Percentiles rank a stretch among this genome's conserved stretches.
phyloP scores from a whole-genome alignment of 805 yeast genomes.

The Wickerhamomyces bovis region DNA sequence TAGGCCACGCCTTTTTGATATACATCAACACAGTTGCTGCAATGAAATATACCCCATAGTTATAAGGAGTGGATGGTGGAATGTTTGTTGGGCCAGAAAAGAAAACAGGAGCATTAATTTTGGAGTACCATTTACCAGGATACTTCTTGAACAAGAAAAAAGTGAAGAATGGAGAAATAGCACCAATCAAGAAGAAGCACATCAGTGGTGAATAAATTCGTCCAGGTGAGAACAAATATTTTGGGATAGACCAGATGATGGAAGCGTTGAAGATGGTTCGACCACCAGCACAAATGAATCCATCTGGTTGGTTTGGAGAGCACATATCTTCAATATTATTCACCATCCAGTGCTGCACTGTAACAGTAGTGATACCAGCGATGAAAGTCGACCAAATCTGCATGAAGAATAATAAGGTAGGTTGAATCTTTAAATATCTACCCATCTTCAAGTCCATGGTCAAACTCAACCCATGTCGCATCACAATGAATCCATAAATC shows the following conservation, averaged over 20 bases:
- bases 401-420: conserved; percentile 43
- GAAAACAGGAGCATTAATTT: conserved; percentile 57
- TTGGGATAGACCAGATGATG: conserved; percentile 46
- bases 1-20: conserved; percentile 39
- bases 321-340: conserved; percentile 33
- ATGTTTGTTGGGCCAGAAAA: conserved; percentile 51
- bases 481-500: conserved; percentile 46
- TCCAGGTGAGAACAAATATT: conserved; percentile 40
- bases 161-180: conserved; percentile 30
- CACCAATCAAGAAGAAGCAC: conserved; percentile 55
- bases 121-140: conserved; percentile 27
- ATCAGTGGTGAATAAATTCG: conserved; percentile 48
- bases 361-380: conserved; percentile 31
- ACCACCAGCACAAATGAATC: conserved; percentile 37
- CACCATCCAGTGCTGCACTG: conserved; percentile 36
- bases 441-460: conserved; percentile 48
- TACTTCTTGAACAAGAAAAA: conserved; percentile 24
- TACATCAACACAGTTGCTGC: conserved; percentile 39
- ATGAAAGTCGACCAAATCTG: conserved; percentile 36
- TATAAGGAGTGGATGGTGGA: conserved; percentile 72
- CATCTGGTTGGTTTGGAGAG: conserved; percentile 30
- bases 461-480: conserved; percentile 47
- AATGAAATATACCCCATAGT: conserved; percentile 48
- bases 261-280: conserved; percentile 44
- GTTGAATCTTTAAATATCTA: conserved; percentile 54